Evolutionary conservation across 805 yeast species (phyloP).

Genomic region (Groenewaldozyma tartarivorans): DNA sequence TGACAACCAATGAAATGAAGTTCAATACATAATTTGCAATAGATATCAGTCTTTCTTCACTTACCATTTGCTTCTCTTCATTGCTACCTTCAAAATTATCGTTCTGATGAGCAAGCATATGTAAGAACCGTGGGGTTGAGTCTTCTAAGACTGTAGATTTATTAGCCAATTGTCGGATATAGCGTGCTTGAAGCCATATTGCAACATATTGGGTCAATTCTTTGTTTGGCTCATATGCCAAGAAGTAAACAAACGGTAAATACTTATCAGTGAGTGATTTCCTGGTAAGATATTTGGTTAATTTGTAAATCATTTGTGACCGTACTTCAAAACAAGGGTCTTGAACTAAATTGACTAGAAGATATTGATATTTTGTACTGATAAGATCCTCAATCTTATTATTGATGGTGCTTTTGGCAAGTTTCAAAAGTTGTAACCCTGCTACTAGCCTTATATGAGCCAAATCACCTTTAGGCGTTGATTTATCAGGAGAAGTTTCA

Average conservation of each 20-base stretch:
- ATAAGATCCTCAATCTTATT: conserved; percentile 45
- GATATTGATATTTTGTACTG: conserved; percentile 41
- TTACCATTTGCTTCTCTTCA: too few relatives aligned
- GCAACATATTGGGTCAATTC: conserved; percentile 40
- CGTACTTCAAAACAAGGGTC: conserved; percentile 59
- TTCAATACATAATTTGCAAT: conserved; percentile 52
- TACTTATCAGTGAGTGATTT: conserved; percentile 55
- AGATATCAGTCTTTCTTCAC: conserved; percentile 24
- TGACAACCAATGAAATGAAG: conserved; percentile 51
- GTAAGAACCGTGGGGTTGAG: conserved; percentile 56
- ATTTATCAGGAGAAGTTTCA: conserved; percentile 48
- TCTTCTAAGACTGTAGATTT: conserved; percentile 46
- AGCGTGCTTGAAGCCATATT: conserved; percentile 66
- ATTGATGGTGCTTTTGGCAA: conserved; percentile 52
- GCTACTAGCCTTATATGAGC: conserved; percentile 58
- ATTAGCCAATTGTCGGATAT: conserved; percentile 17
- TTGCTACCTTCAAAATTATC: conserved; percentile 3
- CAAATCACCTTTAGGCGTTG: conserved; percentile 54
- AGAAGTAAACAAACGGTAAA: conserved; percentile 57
- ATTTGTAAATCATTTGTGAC: conserved; percentile 34
- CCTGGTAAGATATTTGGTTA: conserved; percentile 43
- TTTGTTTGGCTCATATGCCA: conserved; percentile 64
- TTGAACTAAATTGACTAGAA: conserved; percentile 50
- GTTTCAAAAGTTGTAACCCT: conserved; percentile 52
- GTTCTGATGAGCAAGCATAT: conserved; percentile 60